phyloP scores from a whole-genome alignment of 2,329 filamentous ascomycete genomes.

The Paracoccidioides brasiliensis region DNA sequence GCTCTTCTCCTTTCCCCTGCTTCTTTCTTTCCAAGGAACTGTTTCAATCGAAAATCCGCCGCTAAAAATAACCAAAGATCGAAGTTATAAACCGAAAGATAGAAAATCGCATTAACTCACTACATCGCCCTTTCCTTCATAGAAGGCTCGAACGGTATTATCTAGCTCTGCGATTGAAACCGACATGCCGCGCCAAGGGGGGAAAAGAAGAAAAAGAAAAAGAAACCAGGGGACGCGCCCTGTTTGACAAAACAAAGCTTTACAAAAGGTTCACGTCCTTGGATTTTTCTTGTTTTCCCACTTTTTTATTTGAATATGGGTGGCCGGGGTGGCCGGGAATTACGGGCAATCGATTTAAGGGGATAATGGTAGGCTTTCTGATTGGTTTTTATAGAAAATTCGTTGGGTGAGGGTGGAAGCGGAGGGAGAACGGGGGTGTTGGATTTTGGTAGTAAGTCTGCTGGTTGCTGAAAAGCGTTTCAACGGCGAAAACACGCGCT shows the following conservation, averaged over 20 bases:
- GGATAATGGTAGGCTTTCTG: too few relatives aligned
- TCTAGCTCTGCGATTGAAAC: constrained; percentile 87
- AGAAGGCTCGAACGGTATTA: constrained; percentile 90
- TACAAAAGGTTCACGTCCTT: neutral
- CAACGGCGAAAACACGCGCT: too few relatives aligned
- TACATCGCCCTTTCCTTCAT: constrained; percentile 88
- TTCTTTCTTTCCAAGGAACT: neutral
- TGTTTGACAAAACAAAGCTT: neutral
- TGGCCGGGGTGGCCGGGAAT: too few relatives aligned
- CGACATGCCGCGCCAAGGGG: constrained; percentile 40
- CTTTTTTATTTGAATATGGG: too few relatives aligned
- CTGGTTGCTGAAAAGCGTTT: too few relatives aligned
- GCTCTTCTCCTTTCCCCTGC: neutral
- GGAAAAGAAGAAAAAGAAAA: neutral
- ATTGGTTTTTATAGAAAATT: too few relatives aligned
- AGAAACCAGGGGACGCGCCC: constrained; percentile 6
- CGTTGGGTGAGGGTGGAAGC: too few relatives aligned
- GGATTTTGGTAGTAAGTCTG: too few relatives aligned
- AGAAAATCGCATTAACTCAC: constrained; percentile 40
- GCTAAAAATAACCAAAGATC: neutral
- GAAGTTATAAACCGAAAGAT: neutral
- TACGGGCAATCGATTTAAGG: too few relatives aligned
- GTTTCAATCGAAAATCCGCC: neutral
- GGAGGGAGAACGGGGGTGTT: too few relatives aligned
- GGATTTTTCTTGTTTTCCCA: neutral